Evolutionary conservation across 495 filamentous ascomycete genomes (phyloP), one percentile per base, ranked within the genome.

Genomic region (Massariosphaeria phaeospora): DNA sequence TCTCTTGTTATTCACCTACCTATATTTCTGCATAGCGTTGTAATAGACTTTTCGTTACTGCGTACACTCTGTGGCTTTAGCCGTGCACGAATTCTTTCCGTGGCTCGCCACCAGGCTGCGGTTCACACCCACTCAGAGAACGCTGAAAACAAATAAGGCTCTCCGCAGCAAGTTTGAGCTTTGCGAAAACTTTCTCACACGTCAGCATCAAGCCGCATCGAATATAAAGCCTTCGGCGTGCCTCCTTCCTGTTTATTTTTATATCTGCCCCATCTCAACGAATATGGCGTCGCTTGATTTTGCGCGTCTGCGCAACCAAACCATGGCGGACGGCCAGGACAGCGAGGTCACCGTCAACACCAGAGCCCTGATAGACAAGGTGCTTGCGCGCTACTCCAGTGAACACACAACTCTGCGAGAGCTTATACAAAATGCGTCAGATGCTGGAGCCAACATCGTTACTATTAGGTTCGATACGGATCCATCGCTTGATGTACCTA

Each of bases 311-410:
- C 84, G 87, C 56, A 88, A 89, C 47, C 87, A 86, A 66, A 91
- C 93, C 13, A 78, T 98, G 76, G 82, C 79, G 36, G 84, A 89
- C 36, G 85, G 88, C 25, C 84, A 86, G 42, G 88, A 93, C 53
- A 93, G 96, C 64, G 94, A 93, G n/a, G 94, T 99, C 30, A 99
- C 94, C 0, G 94, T 97, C 49, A 95, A 99, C 66, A 99, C 93
- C 21, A 76, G 94, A 62, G 94, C 91, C 25, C 73, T 99, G 61
- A 96, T 99, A 55, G 95, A 96, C 69, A 99, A 99, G 71, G 90
- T 97, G 1, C 78, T 98, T 34, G 91, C 93, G 15, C 75, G 93
- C 53, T 98, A 98, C 69, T 93, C 89, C 8, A 90, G 93, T 50
- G 91, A 97, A 73, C 95, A 90, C 72, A 81, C 78, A 23, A 80